Evolutionary conservation across 2,329 filamentous ascomycete genomes (phyloP), one percentile per base, ranked within the genome.

Genomic region (Penicillium sp.): DNA sequence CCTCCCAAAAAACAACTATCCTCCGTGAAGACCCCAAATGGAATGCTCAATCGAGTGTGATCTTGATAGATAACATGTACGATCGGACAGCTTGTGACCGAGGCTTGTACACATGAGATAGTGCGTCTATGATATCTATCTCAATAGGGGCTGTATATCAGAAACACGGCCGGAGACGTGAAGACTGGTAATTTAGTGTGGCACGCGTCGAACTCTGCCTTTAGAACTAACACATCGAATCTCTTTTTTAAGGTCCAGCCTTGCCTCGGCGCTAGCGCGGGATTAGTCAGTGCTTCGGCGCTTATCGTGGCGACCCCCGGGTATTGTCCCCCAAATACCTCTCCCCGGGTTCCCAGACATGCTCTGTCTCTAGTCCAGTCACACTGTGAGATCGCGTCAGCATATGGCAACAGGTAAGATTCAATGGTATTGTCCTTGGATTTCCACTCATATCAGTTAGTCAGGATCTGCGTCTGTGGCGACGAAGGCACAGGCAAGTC

Each of bases 401-500:
- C 49, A 49, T 28, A 56, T 56, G 53, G 51, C 53, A 21, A 56
- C 53, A 39, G 53, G 53, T 56, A 51, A 21, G 28, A 12, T 8
- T 7, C 31, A 44, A 2, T 42, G 9, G 3, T 7, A 6, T 13
- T 1, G 13, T 12, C 16, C 12, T 10, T 3, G 24, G 12, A 18
- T 23, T 16, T 8, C 2, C 21, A 44, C 55, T 38, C 12, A 60
- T 38, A 47, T 10, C 23, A 7, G 36, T 42, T 69, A 83, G 93
- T 97, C 56, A 89, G 94, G 60, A 92, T 97, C 67, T 96, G 91
- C 73, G 90, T 97, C 53, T 96, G 92, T 77, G 94, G 94, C 68
- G 94, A 99, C 73, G 93, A 97, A 76, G 89, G 89, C 65, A 91
- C 89, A n/a, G 91, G 91, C 65, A 96, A 96, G 76, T 94, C 89